Conservation (phyloP, 306 rosid species). For the Delonix regia region DNA sequence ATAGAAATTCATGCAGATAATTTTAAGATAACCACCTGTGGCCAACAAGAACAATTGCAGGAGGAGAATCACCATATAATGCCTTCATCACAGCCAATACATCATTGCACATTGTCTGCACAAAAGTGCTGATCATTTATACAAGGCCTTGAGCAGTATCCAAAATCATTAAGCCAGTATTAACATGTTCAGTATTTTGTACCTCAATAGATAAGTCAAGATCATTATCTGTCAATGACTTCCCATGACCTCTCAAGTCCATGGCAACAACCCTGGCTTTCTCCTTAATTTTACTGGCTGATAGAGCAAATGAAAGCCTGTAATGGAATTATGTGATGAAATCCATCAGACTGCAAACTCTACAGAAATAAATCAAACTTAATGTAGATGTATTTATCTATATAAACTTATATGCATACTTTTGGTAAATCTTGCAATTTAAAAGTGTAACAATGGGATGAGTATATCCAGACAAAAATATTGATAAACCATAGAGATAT, state of each 20-base stretch:
- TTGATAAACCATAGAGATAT: not conserved
- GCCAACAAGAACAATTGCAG: conserved; percentile 85
- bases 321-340: conserved; percentile 21
- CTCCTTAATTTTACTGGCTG: conserved; percentile 76
- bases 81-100: conserved; percentile 73
- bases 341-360: conserved; percentile 33
- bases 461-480: not conserved
- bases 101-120: conserved; percentile 97
- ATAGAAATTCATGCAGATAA: conserved; percentile 29
- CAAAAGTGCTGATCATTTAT: conserved; percentile 17
- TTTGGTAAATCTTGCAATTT: not conserved
- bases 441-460: conserved; percentile 9
- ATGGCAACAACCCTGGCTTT: conserved; percentile 83
- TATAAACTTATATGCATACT: not conserved
- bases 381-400: not conserved
- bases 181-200: conserved; percentile 21
- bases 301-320: conserved; percentile 92
- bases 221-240: conserved; percentile 76
- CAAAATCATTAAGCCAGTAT: conserved; percentile 3
- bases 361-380: conserved; percentile 22
- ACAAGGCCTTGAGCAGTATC: conserved; percentile 32
- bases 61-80: conserved; percentile 81
- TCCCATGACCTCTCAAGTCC: conserved; percentile 99
- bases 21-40: conserved; percentile 62
- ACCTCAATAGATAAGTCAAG: conserved; percentile 87